These are phyloP conservation scores for Syzygium syzygioides DNA, from an alignment of 441 rosid species.

Conservation along the genomic window DNA sequence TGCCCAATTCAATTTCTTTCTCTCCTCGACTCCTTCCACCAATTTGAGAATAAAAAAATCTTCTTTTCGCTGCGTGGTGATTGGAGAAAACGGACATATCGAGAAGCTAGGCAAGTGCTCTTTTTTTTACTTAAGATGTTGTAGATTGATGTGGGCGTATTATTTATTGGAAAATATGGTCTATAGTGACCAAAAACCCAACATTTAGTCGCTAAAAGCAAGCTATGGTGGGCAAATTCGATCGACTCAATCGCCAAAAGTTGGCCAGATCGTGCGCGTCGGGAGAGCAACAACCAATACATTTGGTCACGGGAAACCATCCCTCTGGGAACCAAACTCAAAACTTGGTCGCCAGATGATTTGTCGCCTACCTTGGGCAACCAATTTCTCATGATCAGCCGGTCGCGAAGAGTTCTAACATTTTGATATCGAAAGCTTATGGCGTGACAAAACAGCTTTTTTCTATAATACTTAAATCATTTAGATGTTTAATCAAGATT, in stretches of 20 bases:
- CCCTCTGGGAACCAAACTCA: neutral
- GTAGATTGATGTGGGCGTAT: neutral
- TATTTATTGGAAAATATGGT: neutral
- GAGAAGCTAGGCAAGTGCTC: neutral
- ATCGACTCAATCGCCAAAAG: accelerated
- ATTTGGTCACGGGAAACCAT: neutral
- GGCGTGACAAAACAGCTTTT: too few species aligned
- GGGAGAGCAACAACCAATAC: neutral
- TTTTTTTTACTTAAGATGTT: neutral
- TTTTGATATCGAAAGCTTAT: neutral
- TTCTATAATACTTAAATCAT: neutral
- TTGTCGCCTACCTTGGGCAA: neutral
- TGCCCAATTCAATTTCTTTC: neutral
- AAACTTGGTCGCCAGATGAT: neutral
- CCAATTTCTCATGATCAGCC: accelerated
- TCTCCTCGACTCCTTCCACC: neutral
- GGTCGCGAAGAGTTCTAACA: neutral
- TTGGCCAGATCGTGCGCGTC: neutral
- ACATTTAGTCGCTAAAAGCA: neutral
- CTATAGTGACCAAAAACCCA: neutral
- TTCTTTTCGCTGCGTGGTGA: neutral
- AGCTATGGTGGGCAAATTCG: neutral
- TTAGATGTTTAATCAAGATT: neutral
- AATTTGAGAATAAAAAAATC: neutral
- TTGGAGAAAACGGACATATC: neutral